Evolutionary conservation across 768 basidiomycete genomes (phyloP).

Genomic region (Lepiota venenata): DNA sequence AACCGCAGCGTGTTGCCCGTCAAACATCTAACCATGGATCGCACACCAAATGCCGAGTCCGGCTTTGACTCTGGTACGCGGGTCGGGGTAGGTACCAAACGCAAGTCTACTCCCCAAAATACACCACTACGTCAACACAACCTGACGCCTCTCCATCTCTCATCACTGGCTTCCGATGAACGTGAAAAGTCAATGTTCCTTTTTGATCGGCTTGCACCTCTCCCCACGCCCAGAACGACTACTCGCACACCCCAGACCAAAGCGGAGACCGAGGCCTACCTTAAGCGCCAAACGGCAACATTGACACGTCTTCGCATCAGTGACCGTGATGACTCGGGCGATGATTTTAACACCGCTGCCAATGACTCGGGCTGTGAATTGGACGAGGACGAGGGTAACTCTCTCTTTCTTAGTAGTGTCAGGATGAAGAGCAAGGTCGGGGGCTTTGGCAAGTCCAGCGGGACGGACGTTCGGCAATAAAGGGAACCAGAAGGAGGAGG

Average conservation of each 20-base stretch:
- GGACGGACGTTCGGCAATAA: constrained; percentile 20
- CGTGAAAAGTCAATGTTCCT: constrained; percentile 33
- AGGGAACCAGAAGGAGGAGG: constrained; percentile 49
- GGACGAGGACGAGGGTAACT: constrained; percentile 37
- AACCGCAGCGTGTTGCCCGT: constrained; percentile 40
- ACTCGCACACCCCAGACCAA: constrained; percentile 48
- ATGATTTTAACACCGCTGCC: constrained; percentile 36
- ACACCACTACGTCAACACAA: constrained; percentile 56
- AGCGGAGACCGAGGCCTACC: constrained; percentile 49
- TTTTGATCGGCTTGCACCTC: constrained; percentile 54
- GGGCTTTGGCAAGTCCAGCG: constrained; percentile 12
- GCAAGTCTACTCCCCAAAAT: constrained; percentile 53
- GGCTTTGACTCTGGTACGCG: constrained; percentile 22
- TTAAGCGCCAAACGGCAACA: constrained; percentile 57
- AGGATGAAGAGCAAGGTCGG: constrained; percentile 20
- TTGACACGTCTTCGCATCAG: constrained; percentile 58
- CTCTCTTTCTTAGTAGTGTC: constrained; percentile 28
- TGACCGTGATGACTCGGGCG: constrained; percentile 47
- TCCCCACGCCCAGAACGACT: constrained; percentile 48
- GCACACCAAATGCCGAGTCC: constrained; percentile 18
- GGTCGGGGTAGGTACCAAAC: constrained; percentile 55
- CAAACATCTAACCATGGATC: constrained; percentile 28
- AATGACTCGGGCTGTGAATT: constrained; percentile 54
- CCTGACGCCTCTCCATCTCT: constrained; percentile 46
- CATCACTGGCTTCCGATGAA: constrained; percentile 26